Evolutionary conservation across 192 early-diverging fungal species (phyloP).

Genomic region (Coemansia sp.): DNA sequence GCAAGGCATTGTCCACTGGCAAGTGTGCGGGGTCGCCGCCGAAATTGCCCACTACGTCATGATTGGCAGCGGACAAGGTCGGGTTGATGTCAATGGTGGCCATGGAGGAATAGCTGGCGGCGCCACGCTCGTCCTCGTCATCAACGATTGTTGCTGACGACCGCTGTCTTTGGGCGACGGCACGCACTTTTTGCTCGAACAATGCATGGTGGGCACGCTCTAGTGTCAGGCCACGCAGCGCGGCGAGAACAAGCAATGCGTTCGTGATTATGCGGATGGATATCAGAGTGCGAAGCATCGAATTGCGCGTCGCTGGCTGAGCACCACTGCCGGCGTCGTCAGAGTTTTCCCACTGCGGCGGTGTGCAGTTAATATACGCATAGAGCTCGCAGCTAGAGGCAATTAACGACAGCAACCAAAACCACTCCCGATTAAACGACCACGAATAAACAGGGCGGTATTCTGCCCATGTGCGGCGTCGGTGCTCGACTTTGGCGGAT

Average conservation of each 20-base stretch:
- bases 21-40: background rate
- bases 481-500: conserved; percentile 3
- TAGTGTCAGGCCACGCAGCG: conserved; percentile 23
- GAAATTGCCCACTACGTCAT: conserved; percentile 10
- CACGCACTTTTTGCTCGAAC: conserved; percentile 9
- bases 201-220: conserved; percentile 11
- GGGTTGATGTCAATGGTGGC: conserved; percentile 14
- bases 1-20: background rate
- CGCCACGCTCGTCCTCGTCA: conserved; percentile 9
- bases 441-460: conserved; percentile 17
- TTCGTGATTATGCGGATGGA: conserved; percentile 43
- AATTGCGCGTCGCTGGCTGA: conserved; percentile 28
- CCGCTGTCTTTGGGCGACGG: background rate
- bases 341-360: conserved; percentile 6
- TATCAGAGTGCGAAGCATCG: conserved; percentile 53
- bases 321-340: background rate
- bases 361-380: conserved; percentile 45
- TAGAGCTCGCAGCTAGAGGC: conserved; percentile 45
- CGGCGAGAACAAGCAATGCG: conserved; percentile 29
- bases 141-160: background rate
- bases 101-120: conserved; percentile 12
- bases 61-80: conserved; percentile 5
- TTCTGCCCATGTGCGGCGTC: conserved; percentile 1
- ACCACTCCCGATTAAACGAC: conserved; percentile 37
- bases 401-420: conserved; percentile 47